Conservation (phyloP, 257 asterid genomes). For the Solanum sparsipilum region DNA sequence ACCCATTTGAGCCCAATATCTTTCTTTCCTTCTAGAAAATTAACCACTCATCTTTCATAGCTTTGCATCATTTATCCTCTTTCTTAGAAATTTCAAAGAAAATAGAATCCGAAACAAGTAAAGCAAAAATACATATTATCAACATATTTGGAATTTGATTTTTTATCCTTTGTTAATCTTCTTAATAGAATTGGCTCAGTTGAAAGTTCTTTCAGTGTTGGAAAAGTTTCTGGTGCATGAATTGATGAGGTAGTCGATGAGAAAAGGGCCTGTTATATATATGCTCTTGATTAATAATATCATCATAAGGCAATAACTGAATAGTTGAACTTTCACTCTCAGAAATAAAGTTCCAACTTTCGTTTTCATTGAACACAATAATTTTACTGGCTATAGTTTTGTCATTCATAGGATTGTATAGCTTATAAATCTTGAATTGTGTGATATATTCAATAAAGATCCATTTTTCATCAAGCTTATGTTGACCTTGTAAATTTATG, state of each 20-base stretch:
- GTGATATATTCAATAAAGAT: too few species aligned
- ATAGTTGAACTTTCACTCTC: too few species aligned
- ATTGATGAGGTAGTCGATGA: neutral
- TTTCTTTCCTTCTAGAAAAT: too few species aligned
- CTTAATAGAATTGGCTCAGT: neutral
- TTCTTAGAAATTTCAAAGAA: neutral
- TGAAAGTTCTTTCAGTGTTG: neutral
- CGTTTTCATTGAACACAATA: too few species aligned
- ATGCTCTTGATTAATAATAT: neutral
- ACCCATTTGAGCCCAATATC: too few species aligned
- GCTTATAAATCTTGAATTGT: too few species aligned
- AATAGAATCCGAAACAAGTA: neutral
- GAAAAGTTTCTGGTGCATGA: neutral
- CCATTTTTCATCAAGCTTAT: too few species aligned
- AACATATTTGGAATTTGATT: neutral
- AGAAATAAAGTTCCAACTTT: too few species aligned
- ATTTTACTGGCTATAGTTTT: too few species aligned
- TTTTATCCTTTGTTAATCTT: neutral
- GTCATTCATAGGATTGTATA: too few species aligned
- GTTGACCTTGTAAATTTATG: too few species aligned
- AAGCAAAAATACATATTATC: neutral
- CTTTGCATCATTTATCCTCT: neutral
- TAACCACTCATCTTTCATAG: neutral
- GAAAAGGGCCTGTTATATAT: neutral
- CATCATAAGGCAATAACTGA: too few species aligned